A percentile compares a stretch with the other conserved stretches of the same genome.
phyloP scores from a whole-genome alignment of 129 eudicot genomes.

The Lactuca sativa region DNA sequence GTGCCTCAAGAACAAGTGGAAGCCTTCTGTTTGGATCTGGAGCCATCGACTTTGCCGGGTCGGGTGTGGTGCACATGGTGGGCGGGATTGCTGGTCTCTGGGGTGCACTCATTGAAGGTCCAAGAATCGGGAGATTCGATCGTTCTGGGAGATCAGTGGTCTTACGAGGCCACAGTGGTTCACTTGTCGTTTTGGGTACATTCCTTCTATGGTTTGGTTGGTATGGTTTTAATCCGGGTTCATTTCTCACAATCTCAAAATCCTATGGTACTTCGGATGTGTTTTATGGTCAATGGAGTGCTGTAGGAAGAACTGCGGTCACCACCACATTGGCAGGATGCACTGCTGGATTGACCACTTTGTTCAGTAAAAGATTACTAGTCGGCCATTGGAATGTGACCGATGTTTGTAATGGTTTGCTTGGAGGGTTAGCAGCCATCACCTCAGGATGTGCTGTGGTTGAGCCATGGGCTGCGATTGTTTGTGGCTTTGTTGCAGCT shows the following conservation, averaged over 20 bases:
- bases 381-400: constrained; percentile 74
- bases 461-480: constrained; percentile 72
- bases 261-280: constrained; percentile 24
- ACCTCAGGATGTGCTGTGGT: constrained; percentile 73
- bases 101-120: constrained; percentile 74
- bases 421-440: constrained; percentile 70
- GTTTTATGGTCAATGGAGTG: constrained; percentile 75
- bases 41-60: constrained; percentile 64
- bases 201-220: constrained; percentile 77
- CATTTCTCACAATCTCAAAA: constrained; percentile 48
- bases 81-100: constrained; percentile 72
- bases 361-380: constrained; percentile 53
- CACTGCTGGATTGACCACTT: constrained; percentile 64
- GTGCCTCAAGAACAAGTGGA: constrained; percentile 41
- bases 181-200: constrained; percentile 62
- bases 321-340: constrained; percentile 71
- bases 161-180: constrained; percentile 65
- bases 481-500: constrained; percentile 65
- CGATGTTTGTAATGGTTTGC: constrained; percentile 63
- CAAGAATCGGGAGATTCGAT: constrained; percentile 61
- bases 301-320: constrained; percentile 71
- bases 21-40: constrained; percentile 58
- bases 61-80: constrained; percentile 78
- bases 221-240: constrained; percentile 77
- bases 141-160: constrained; percentile 50